A percentile compares a stretch with the other conserved stretches of the same genome.
phyloP scores from a whole-genome alignment of 1,139 yeast genomes.

The Barnettozyma hawaiiensis region DNA sequence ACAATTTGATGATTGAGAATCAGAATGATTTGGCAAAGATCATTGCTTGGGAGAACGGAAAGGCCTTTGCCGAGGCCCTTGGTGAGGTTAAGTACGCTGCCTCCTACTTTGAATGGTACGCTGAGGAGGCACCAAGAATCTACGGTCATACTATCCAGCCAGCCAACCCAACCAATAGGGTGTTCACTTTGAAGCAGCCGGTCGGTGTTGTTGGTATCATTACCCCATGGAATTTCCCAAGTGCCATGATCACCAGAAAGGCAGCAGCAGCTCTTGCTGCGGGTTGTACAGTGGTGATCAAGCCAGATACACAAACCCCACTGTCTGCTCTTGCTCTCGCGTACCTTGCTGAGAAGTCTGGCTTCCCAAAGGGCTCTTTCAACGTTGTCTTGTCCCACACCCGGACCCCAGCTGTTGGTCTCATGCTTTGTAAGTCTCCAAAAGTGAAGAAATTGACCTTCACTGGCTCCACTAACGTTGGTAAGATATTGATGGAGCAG shows the following conservation, averaged over 20 bases:
- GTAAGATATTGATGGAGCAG: conserved; percentile 74
- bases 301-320: conserved; percentile 91
- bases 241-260: conserved; percentile 90
- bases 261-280: conserved; percentile 90
- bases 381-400: conserved; percentile 61
- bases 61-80: conserved; percentile 65
- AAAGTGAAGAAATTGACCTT: conserved; percentile 71
- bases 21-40: conserved; percentile 69
- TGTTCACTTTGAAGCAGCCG: conserved; percentile 68
- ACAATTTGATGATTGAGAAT: conserved; percentile 57
- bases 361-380: conserved; percentile 79
- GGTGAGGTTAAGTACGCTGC: conserved; percentile 80
- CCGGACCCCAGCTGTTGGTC: conserved; percentile 56
- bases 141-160: conserved; percentile 74
- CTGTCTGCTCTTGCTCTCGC: conserved; percentile 80
- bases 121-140: conserved; percentile 78
- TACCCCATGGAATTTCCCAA: conserved; percentile 96
- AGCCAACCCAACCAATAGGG: conserved; percentile 48
- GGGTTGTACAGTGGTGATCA: conserved; percentile 85
- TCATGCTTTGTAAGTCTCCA: conserved; percentile 62
- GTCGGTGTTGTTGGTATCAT: conserved; percentile 87
- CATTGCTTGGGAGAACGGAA: conserved; percentile 79
- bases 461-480: conserved; percentile 87
- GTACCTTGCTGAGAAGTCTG: conserved; percentile 67
- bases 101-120: conserved; percentile 78